These are phyloP conservation scores for Pseudocercospora ulei DNA, from an alignment of 2,329 filamentous ascomycete genomes.

Conservation along the genomic window DNA sequence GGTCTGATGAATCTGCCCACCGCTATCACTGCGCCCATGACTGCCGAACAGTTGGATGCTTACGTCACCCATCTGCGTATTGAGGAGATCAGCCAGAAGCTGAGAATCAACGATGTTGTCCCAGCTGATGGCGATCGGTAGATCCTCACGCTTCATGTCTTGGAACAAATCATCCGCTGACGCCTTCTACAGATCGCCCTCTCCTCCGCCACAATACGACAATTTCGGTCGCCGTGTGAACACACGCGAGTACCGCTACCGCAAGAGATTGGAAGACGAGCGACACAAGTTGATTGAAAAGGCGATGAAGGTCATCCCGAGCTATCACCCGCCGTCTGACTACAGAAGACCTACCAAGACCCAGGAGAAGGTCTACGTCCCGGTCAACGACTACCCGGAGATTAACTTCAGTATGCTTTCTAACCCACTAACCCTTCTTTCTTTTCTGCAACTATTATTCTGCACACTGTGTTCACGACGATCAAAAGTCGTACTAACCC, in stretches of 20 bases:
- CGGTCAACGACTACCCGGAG: conserved; percentile 99
- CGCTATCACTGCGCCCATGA: conserved; percentile 95
- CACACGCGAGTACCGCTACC: conserved; percentile 95
- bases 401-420: conserved; percentile 99
- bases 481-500: conserved; percentile 33
- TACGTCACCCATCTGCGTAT: conserved; percentile 95
- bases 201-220: conserved; percentile 92
- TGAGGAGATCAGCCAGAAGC: conserved; percentile 98
- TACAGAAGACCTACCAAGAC: conserved; percentile 99
- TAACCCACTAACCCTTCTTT: conserved; percentile 65
- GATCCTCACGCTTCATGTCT: conserved; percentile 32
- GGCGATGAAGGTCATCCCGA: conserved; percentile 98
- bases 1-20: conserved; percentile 96
- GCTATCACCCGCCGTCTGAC: conserved; percentile 97
- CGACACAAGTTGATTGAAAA: conserved; percentile 97
- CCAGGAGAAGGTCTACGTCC: conserved; percentile 99
- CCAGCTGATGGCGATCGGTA: conserved; percentile 93
- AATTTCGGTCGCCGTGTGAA: conserved; percentile 99
- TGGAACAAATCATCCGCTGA: conserved; percentile 10
- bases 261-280: conserved; percentile 95
- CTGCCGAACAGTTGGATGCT: conserved; percentile 92
- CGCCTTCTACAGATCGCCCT: conserved; percentile 62
- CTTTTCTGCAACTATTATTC: conserved; percentile 23
- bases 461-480: conserved; percentile 27
- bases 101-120: conserved; percentile 97